Conservation (phyloP, 306 rosid species). For the Glycyrrhiza uralensis region DNA sequence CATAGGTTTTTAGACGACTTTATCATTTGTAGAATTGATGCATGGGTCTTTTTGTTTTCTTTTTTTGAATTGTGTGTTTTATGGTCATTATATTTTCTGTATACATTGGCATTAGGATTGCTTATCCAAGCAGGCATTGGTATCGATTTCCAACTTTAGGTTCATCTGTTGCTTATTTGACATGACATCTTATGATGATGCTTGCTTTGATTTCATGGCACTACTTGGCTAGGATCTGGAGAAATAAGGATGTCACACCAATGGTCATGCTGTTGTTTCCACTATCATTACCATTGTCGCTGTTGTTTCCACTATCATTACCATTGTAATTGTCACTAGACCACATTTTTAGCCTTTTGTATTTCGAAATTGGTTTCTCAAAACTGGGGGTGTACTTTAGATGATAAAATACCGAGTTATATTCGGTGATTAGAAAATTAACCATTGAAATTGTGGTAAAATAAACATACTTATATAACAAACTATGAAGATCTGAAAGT, state of each 20-base stretch:
- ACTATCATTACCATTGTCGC: constrained; percentile 47
- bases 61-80: constrained; percentile 45
- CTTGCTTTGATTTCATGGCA: constrained; percentile 41
- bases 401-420: constrained; percentile 4
- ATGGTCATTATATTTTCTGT: constrained; percentile 43
- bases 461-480: neutral
- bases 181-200: constrained; percentile 39
- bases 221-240: constrained; percentile 32
- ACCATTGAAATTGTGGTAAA: neutral
- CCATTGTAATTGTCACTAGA: constrained; percentile 50
- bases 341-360: constrained; percentile 15
- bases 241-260: constrained; percentile 32
- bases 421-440: neutral
- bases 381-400: neutral
- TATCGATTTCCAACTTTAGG: constrained; percentile 22
- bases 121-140: constrained; percentile 36
- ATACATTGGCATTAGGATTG: constrained; percentile 59
- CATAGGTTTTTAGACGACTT: constrained; percentile 41
- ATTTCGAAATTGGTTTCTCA: neutral
- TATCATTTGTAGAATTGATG: constrained; percentile 55
- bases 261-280: constrained; percentile 34
- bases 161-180: constrained; percentile 36
- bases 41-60: constrained; percentile 63
- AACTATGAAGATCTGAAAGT: neutral
- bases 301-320: constrained; percentile 32